Conservation (phyloP, 345 rosid species). For the Nasturtium officinale region DNA sequence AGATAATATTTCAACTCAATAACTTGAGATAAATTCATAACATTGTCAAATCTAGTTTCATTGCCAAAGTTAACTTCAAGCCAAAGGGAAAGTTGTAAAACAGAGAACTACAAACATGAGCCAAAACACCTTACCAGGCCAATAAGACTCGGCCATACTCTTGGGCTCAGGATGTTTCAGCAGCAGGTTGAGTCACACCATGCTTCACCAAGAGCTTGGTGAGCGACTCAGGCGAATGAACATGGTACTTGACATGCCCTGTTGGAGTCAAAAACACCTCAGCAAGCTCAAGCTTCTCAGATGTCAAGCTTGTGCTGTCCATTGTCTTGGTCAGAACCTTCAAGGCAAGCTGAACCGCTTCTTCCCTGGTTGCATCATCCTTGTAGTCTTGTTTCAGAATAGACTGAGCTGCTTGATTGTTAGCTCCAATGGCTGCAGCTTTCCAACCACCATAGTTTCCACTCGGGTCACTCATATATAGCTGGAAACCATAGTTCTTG, state of each 20-base stretch:
- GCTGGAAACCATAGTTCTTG: slow-evolving; percentile 87
- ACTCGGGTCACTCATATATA: slow-evolving; percentile 95
- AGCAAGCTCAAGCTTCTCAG: slow-evolving; percentile 92
- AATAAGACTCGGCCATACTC: neutral
- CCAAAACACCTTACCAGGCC: neutral
- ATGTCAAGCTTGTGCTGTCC: slow-evolving; percentile 97
- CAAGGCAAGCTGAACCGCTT: slow-evolving; percentile 83
- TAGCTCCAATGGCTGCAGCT: slow-evolving; percentile 94
- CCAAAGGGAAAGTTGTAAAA: slow-evolving; percentile 16
- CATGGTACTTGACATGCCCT: slow-evolving; percentile 86
- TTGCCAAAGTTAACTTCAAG: slow-evolving; percentile 17
- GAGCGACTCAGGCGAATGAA: slow-evolving; percentile 72
- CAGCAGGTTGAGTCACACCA: slow-evolving; percentile 81
- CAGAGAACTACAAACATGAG: slow-evolving; percentile 29
- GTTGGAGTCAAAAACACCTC: slow-evolving; percentile 80
- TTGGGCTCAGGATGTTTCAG: slow-evolving; percentile 57
- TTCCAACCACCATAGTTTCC: slow-evolving; percentile 98
- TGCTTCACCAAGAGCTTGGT: slow-evolving; percentile 73
- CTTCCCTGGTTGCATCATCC: slow-evolving; percentile 85
- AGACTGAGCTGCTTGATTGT: slow-evolving; percentile 97
- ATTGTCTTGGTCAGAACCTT: slow-evolving; percentile 96
- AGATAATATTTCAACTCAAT: slow-evolving; percentile 5
- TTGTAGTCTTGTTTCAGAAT: slow-evolving; percentile 96
- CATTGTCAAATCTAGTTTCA: slow-evolving; percentile 24
- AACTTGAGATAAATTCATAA: slow-evolving; percentile 28